Evolutionary conservation across 179 eudicot genomes (phyloP).

Genomic region (Spergularia azorica): DNA sequence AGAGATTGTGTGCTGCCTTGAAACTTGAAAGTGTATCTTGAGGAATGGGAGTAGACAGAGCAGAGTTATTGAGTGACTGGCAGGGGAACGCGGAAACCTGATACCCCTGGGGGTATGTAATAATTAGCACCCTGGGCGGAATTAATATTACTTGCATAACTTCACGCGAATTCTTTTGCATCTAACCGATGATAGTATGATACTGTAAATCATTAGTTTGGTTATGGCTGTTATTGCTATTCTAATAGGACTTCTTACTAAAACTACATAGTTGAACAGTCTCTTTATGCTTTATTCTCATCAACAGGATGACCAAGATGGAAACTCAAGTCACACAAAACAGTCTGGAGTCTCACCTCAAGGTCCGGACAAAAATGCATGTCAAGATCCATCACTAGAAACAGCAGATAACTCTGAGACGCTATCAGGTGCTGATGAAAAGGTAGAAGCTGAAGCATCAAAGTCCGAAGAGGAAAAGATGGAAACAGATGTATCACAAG

Average conservation of each 20-base stretch:
- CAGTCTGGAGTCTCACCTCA: conserved; percentile 16
- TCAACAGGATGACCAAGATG: conserved; percentile 16
- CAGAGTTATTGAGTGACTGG: no score
- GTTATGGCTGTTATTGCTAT: no score
- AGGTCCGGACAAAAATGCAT: conserved; percentile 2
- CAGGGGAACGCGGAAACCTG: no score
- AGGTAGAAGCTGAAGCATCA: conserved; percentile 4
- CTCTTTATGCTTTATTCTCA: not conserved
- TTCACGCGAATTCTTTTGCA: no score
- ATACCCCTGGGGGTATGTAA: no score
- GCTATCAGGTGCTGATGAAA: conserved; percentile 14
- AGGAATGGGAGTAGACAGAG: no score
- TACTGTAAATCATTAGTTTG: no score
- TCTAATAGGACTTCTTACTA: not conserved
- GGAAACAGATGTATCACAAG: conserved; percentile 18
- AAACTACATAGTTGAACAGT: not conserved
- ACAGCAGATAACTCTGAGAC: conserved; percentile 10
- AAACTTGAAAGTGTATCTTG: no score
- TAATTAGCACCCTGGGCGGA: no score
- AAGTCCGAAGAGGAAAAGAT: conserved; percentile 25
- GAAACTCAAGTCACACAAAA: not conserved
- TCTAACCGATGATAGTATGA: no score
- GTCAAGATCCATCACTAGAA: conserved; percentile 14
- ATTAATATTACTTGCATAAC: no score
- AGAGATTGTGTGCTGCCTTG: no score